Evolutionary conservation across 2,329 filamentous ascomycete genomes (phyloP), one percentile per base, ranked within the genome.

Genomic region (Colletotrichum tamarilloi): DNA sequence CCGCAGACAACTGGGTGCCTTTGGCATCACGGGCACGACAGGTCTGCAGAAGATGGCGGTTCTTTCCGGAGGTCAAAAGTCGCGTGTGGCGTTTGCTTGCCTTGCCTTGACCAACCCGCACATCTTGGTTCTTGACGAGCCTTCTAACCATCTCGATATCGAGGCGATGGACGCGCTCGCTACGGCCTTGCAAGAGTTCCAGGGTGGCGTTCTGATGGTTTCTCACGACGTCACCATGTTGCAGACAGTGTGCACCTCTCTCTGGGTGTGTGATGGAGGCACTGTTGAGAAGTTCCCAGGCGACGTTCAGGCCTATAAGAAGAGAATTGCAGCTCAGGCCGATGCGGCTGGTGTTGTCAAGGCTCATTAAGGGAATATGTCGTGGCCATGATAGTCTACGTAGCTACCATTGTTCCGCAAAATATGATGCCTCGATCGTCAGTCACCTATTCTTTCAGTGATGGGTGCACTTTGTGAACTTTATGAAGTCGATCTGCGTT

Each of bases 211-310:
- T 68, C 87, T 99, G 79, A 98, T 99, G 95, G 97, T 99, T 70
- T 97, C 94, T 80, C 97, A 99, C 93, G 97, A 99, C 81, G 97
- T 99, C 67, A 98, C 97, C 1, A 98, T 99, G 95, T 83, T 99
- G 83, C 95, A 98, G 87, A 97, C 94, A 66, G 97, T 99, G 49
- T 99, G 97, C 84, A 97, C 88, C 63, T 97, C 92, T 81, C 85
- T 99, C 80, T 99, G 97, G 97, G 96, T 99, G 75, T 99, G 97
- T 80, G 97, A 99, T 82, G 88, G 93, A 72, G 97, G 97, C 11
- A 97, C 93, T 1, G 95, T 99, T 24, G 95, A 97, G 89, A 95
- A 98, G 86, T 99, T 99, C 85, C 92, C 93, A 74, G 97, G 97
- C 42, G 95, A 97, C 78, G 95, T 99, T 65, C 94, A 98, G 84